Conservation (phyloP, 1,139 yeast species). For the Schwanniomyces etchellsii region DNA sequence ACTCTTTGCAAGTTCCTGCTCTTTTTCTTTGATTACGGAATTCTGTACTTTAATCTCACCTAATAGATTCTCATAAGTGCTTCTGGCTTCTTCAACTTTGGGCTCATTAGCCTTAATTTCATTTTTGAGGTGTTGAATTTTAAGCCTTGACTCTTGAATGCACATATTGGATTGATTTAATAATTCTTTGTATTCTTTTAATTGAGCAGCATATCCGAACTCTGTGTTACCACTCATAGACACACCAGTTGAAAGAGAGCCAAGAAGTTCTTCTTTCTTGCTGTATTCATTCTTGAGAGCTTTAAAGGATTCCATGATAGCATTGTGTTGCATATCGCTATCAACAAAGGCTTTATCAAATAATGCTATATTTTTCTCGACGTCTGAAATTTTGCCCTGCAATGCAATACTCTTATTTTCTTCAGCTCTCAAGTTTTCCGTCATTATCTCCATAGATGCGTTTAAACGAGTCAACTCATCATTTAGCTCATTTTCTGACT, state of each 20-base stretch:
- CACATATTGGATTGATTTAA: slow-evolving; percentile 50
- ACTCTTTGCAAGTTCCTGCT: slow-evolving; percentile 38
- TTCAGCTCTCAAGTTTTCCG: slow-evolving; percentile 53
- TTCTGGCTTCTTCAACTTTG: slow-evolving; percentile 49
- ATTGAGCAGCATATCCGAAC: slow-evolving; percentile 75
- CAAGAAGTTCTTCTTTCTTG: slow-evolving; percentile 71
- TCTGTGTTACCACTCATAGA: slow-evolving; percentile 74
- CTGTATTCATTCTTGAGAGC: slow-evolving; percentile 44
- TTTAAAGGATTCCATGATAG: slow-evolving; percentile 37
- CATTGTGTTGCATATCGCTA: slow-evolving; percentile 33
- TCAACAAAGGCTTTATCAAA: slow-evolving; percentile 17
- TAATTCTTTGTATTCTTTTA: slow-evolving; percentile 58
- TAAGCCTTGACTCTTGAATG: slow-evolving; percentile 57
- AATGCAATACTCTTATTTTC: slow-evolving; percentile 11
- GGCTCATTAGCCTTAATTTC: slow-evolving; percentile 50
- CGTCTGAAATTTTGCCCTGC: slow-evolving; percentile 11
- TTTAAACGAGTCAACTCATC: slow-evolving; percentile 66
- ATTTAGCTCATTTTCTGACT: slow-evolving; percentile 48
- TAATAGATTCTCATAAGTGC: slow-evolving; percentile 42
- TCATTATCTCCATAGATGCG: slow-evolving; percentile 55
- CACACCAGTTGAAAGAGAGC: slow-evolving; percentile 85
- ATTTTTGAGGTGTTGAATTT: slow-evolving; percentile 49
- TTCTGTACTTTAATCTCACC: slow-evolving; percentile 41
- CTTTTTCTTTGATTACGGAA: slow-evolving; percentile 31
- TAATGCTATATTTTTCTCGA: slow-evolving; percentile 20